These are phyloP conservation scores for Cladosporium sp. DNA, from an alignment of 2,329 filamentous ascomycete species.

Conservation along the genomic window DNA sequence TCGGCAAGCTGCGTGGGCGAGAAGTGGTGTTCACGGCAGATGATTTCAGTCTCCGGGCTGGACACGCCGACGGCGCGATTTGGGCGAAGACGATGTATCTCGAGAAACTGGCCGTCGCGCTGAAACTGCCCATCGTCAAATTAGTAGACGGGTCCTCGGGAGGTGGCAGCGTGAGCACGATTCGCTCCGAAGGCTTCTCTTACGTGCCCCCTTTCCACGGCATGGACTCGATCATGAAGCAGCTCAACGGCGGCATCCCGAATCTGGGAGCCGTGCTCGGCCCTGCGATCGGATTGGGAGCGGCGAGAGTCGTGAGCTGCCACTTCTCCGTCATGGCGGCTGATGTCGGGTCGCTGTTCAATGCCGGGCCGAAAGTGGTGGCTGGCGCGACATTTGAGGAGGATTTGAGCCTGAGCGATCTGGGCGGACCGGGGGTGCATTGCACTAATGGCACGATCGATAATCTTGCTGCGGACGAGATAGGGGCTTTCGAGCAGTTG, in stretches of 20 bases:
- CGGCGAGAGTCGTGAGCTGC: conserved; percentile 62
- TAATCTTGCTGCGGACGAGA: conserved; percentile 62
- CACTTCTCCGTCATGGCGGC: conserved; percentile 69
- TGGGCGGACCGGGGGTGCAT: conserved; percentile 63
- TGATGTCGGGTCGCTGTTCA: conserved; percentile 64
- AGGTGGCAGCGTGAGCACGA: conserved; percentile 63
- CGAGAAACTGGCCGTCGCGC: conserved; percentile 61
- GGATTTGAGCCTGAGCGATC: conserved; percentile 58
- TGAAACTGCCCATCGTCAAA: conserved; percentile 63
- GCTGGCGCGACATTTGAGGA: conserved; percentile 66
- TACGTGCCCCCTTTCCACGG: conserved; percentile 62
- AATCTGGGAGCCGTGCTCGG: conserved; percentile 66
- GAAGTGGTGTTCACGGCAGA: conserved; percentile 64
- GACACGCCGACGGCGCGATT: conserved; percentile 64
- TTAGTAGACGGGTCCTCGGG: conserved; percentile 66
- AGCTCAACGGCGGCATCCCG: conserved; percentile 64
- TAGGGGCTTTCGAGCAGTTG: conserved; percentile 64
- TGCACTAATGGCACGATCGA: conserved; percentile 68
- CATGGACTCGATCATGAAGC: conserved; percentile 57
- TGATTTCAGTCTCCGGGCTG: conserved; percentile 64
- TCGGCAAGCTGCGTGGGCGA: conserved; percentile 53
- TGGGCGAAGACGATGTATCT: conserved; percentile 60
- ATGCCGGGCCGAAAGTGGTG: conserved; percentile 65
- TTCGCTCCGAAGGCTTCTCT: conserved; percentile 57
- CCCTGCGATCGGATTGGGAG: conserved; percentile 65